Evolutionary conservation across 805 yeast species (phyloP), one percentile per base, ranked within the genome.

Genomic region (Diddensiella caesifluorescens): DNA sequence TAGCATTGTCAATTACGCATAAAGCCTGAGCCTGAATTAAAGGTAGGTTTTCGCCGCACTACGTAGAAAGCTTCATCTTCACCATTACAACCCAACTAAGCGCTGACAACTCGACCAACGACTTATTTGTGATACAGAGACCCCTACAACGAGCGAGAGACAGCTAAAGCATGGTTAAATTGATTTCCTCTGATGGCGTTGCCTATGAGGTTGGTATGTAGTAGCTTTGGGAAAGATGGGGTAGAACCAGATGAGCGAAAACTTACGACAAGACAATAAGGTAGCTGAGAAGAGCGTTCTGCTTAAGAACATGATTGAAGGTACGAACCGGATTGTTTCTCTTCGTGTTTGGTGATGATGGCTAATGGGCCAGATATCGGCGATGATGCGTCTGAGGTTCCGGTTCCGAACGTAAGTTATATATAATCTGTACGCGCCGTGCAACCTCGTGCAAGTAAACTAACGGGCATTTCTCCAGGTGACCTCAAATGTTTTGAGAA

Each of bases 241-340:
- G 4, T 25, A n/a, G 3, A 6, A 26, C 25, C 22, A 23, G 32
- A 9, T 5, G 13, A 6, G 35, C 31, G 34, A 7, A 22, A 28
- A 29, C n/a, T 15, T 21, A 39, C 13, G 29, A 16, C 4, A 33
- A 61, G 67, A 59, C 41, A 72, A 77, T 52, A 77, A 79, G 55
- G 88, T 88, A 15, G 95, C 95, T 5, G 94, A 83, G 61, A 83
- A 89, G 60, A 84, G 95, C 4, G 72, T 85, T 27, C 70, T 89
- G 53, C 76, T 89, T 63, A 87, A 85, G 63, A 85, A 89, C 66
- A 80, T 89, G 84, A 69, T 89, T 49, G 81, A 79, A 49, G 95
- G 88, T 65, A 70, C 77, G 64, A 37, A 34, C 15, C 7, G 10
- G 12, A 2, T 9, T 25, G 12, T 25, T 9, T 25, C 12, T 25